Conservation (phyloP, 2,329 filamentous ascomycete species). For the Ascosphaera apis region DNA sequence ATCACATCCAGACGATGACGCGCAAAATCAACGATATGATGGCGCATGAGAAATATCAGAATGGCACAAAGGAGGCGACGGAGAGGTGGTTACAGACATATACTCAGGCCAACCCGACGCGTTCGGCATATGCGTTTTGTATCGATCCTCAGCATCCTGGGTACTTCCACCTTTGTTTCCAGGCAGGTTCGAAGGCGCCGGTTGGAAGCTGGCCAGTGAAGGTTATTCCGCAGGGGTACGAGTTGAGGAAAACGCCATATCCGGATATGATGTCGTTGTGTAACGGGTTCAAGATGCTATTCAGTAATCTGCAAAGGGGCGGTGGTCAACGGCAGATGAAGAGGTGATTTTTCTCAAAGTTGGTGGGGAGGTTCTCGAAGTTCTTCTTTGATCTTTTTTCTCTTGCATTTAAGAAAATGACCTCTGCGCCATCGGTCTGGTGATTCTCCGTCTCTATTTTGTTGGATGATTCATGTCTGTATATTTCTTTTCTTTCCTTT, state of each 20-base stretch:
- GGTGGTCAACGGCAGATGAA: conserved; percentile 9
- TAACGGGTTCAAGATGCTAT: conserved; percentile 88
- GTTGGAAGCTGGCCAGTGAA: conserved; percentile 68
- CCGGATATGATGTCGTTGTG: conserved; percentile 87
- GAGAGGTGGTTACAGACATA: conserved; percentile 93
- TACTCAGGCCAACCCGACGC: conserved; percentile 83
- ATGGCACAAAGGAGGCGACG: conserved; percentile 51
- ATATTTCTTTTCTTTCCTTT: neutral
- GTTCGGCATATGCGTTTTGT: conserved; percentile 88
- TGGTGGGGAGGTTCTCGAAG: neutral
- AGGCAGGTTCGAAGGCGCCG: conserved; percentile 52
- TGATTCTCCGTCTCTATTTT: conserved; percentile 2
- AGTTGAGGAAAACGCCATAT: conserved; percentile 70
- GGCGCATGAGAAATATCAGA: conserved; percentile 82
- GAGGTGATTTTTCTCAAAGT: neutral
- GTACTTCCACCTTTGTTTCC: conserved; percentile 93
- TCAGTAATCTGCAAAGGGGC: conserved; percentile 39
- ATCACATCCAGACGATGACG: conserved; percentile 93
- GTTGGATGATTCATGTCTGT: neutral
- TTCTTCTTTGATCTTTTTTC: conserved; percentile 8
- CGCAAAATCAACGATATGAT: conserved; percentile 95
- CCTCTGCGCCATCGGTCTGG: conserved; percentile 1
- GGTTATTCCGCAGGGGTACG: conserved; percentile 78
- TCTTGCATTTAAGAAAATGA: neutral
- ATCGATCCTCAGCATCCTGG: conserved; percentile 78